Conservation (phyloP, 2,329 filamentous ascomycete genomes). For the Cladosporium halotolerans region DNA sequence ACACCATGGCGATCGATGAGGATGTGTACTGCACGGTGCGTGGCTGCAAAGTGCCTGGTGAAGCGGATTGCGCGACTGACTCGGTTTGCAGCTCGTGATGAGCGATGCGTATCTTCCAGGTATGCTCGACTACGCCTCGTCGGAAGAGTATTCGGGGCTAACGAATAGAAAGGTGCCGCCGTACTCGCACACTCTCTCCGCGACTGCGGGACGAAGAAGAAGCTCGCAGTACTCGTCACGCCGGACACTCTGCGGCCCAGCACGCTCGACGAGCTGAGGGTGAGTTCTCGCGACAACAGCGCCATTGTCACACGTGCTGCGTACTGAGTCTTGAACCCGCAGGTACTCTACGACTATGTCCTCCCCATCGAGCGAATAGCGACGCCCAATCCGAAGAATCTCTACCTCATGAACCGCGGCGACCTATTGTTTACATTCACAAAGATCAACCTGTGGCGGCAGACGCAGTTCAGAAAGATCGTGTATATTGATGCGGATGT, state of each 20-base stretch:
- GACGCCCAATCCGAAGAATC: conserved; percentile 71
- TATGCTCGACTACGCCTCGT: conserved; percentile 35
- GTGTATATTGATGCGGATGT: conserved; percentile 94
- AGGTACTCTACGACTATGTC: conserved; percentile 82
- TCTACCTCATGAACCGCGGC: conserved; percentile 83
- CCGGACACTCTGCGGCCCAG: conserved; percentile 69
- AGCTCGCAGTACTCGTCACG: conserved; percentile 78
- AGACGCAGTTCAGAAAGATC: conserved; percentile 82
- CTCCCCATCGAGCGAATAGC: conserved; percentile 75
- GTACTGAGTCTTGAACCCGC: conserved; percentile 1
- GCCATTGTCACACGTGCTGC: neutral
- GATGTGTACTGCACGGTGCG: conserved; percentile 62
- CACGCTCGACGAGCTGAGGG: conserved; percentile 73
- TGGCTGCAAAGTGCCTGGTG: conserved; percentile 9
- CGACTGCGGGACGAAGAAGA: conserved; percentile 81
- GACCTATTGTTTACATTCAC: conserved; percentile 92
- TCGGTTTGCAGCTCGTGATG: conserved; percentile 65
- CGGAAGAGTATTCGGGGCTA: conserved; percentile 17
- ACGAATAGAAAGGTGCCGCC: conserved; percentile 62
- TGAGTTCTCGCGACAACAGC: conserved; percentile 27
- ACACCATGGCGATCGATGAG: conserved; percentile 33
- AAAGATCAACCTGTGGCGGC: conserved; percentile 91
- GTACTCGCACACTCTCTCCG: conserved; percentile 91
- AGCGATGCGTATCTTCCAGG: conserved; percentile 91
- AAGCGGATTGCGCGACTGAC: conserved; percentile 3